Percentiles rank a stretch among this genome's conserved stretches.
Evolutionary conservation across 768 basidiomycete species (phyloP).

Genomic region (Cystobasidium tubakii): DNA sequence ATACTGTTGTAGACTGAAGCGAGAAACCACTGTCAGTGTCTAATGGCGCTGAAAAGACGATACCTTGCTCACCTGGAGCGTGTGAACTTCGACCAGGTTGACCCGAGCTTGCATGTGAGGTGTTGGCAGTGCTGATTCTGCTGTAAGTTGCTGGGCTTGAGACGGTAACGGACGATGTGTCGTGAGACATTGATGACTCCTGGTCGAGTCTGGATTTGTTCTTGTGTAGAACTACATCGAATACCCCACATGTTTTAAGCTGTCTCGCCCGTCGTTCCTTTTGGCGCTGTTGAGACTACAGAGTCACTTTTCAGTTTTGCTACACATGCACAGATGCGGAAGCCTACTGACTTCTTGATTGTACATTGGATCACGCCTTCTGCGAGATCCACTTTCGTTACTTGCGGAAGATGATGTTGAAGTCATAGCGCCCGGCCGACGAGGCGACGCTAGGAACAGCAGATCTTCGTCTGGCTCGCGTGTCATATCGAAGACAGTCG

Average conservation of each 20-base stretch:
- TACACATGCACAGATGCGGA: neutral
- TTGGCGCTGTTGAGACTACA: neutral
- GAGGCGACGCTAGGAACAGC: neutral
- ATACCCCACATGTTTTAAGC: neutral
- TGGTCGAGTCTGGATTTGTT: neutral
- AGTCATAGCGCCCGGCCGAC: neutral
- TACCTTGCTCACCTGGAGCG: neutral
- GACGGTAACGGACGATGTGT: neutral
- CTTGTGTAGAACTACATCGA: neutral
- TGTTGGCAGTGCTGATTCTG: neutral
- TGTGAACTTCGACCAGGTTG: neutral
- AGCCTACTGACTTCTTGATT: neutral
- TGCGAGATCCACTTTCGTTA: neutral
- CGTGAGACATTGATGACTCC: neutral
- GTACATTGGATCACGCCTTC: neutral
- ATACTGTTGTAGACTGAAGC: neutral
- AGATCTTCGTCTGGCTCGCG: slow-evolving; percentile 4
- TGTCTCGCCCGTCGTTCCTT: neutral
- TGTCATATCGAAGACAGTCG: neutral
- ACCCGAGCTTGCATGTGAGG: neutral
- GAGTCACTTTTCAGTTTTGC: neutral
- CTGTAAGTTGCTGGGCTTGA: neutral
- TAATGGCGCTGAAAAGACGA: no score
- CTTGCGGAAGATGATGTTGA: neutral
- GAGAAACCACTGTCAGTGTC: no score